Base-by-base conservation (phyloP, 2,329 filamentous ascomycete genomes). In the Pseudocercospora fuligena region DNA sequence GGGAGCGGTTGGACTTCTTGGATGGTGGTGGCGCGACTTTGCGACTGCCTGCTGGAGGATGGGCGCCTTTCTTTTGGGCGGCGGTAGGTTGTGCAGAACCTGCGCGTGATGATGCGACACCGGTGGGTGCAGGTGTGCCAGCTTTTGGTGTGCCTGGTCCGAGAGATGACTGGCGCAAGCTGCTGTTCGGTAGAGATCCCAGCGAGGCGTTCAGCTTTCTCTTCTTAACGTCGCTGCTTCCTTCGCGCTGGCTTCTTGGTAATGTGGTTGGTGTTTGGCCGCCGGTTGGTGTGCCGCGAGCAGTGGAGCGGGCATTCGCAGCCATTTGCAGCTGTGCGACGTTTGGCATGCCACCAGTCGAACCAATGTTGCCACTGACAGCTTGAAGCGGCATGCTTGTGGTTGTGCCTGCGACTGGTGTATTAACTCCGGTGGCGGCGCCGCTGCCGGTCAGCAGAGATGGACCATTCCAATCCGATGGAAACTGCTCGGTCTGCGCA, bases 101-200 rank as follows among this genome's bases (percentile, higher is more conserved):
- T 1, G 86, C 86, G n/a, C 88, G 86, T 43, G 83, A 84, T 1
- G 76, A 76, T 7, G 70, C 65, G 16, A 77, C 77, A 2, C 82
- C 82, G 0, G 83, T 80, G 9, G 75, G 74, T 23, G 75, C 77
- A 74, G 77, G 85, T 0, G 87, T 89, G 3, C 84, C 83, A 0
- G 85, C 81, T 73, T 89, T 89, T 4, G 88, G 88, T 0, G 88
- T 90, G n/a, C 86, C 87, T n/a, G 76, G 88, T 0, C 87, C 88
- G 12, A 88, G 79, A 0, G 87, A 89, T 0, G 86, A 85, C 75
- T 89, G 88, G 6, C 88, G 84, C 7, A 89, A 81, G 19, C 85
- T 87, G 0, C 85, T 83, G 1, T 84, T 81, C 12, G 86, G 87
- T 0, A 89, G 80, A 21, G 81, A 83, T 5, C 84, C 82, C 19